phyloP scores from a whole-genome alignment of 2,329 filamentous ascomycete genomes.

The Teratosphaeria zuluensis region DNA sequence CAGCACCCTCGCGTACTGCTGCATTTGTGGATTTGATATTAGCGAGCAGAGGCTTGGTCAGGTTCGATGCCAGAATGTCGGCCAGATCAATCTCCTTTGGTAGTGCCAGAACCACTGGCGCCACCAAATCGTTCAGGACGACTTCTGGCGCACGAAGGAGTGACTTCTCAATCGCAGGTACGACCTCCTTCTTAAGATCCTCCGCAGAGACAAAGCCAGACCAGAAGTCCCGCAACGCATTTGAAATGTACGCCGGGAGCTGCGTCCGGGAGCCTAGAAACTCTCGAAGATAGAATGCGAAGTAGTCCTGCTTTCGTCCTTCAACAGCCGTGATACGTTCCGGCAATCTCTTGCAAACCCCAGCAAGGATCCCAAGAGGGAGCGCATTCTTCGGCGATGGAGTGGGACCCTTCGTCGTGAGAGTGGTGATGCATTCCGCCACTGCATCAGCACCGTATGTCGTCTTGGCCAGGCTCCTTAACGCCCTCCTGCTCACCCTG shows the following conservation, averaged over 20 bases:
- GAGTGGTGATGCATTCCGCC: conserved; percentile 50
- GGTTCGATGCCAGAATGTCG: conserved; percentile 56
- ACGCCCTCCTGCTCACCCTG: conserved; percentile 65
- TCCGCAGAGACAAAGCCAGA: conserved; percentile 59
- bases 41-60: conserved; percentile 79
- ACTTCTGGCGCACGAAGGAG: conserved; percentile 85
- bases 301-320: conserved; percentile 59
- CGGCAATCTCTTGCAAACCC: conserved; percentile 67
- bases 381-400: conserved; percentile 61
- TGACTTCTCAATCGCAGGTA: conserved; percentile 79
- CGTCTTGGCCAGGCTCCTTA: conserved; percentile 62
- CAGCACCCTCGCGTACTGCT: conserved; percentile 63
- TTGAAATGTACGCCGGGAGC: conserved; percentile 62
- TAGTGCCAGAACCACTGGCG: conserved; percentile 61
- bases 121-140: conserved; percentile 68
- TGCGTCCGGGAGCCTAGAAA: conserved; percentile 67
- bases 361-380: conserved; percentile 76
- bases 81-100: conserved; percentile 67
- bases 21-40: conserved; percentile 86
- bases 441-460: conserved; percentile 53
- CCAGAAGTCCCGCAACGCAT: conserved; percentile 75
- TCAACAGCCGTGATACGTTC: conserved; percentile 54
- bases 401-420: conserved; percentile 59
- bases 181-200: conserved; percentile 64
- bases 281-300: conserved; percentile 76